These are phyloP conservation scores for Tricharina praecox DNA, from an alignment of 495 filamentous ascomycete species.

Conservation along the genomic window DNA sequence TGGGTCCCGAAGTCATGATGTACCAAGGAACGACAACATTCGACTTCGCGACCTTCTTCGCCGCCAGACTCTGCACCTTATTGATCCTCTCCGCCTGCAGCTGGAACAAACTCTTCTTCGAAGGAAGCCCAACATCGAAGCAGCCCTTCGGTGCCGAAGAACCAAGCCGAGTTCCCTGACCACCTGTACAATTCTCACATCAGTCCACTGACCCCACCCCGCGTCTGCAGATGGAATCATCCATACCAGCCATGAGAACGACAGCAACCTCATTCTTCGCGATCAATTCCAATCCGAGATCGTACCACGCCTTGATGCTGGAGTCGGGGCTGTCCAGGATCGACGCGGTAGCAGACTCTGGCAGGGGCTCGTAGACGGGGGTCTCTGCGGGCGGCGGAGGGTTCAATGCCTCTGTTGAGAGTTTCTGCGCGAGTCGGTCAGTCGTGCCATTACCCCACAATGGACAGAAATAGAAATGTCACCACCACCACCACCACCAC, in stretches of 20 bases:
- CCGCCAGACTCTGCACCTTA: slow-evolving; percentile 71
- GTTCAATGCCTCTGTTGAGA: slow-evolving; percentile 65
- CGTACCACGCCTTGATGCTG: slow-evolving; percentile 71
- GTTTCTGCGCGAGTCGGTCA: slow-evolving; percentile 45
- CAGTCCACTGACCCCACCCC: background rate
- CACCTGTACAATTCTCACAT: slow-evolving; percentile 41
- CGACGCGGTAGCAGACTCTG: slow-evolving; percentile 72
- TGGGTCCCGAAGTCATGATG: slow-evolving; percentile 98
- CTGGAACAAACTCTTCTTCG: slow-evolving; percentile 87
- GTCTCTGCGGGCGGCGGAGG: slow-evolving; percentile 36
- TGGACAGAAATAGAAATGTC: background rate
- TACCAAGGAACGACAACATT: slow-evolving; percentile 85
- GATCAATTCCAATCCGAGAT: slow-evolving; percentile 68
- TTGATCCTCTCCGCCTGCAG: slow-evolving; percentile 86
- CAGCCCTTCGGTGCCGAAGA: slow-evolving; percentile 93
- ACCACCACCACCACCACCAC: background rate
- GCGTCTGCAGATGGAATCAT: background rate
- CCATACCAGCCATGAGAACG: slow-evolving; percentile 56
- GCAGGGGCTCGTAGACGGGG: slow-evolving; percentile 69
- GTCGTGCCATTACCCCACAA: background rate
- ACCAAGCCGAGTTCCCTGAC: slow-evolving; percentile 85
- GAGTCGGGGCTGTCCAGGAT: slow-evolving; percentile 73
- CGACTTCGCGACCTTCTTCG: slow-evolving; percentile 46
- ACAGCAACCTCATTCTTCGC: slow-evolving; percentile 82
- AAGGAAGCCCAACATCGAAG: slow-evolving; percentile 86